A percentile compares a stretch with the other conserved stretches of the same genome.
Conservation (phyloP, 2,329 filamentous ascomycete species). For the Talaromyces islandicus region DNA sequence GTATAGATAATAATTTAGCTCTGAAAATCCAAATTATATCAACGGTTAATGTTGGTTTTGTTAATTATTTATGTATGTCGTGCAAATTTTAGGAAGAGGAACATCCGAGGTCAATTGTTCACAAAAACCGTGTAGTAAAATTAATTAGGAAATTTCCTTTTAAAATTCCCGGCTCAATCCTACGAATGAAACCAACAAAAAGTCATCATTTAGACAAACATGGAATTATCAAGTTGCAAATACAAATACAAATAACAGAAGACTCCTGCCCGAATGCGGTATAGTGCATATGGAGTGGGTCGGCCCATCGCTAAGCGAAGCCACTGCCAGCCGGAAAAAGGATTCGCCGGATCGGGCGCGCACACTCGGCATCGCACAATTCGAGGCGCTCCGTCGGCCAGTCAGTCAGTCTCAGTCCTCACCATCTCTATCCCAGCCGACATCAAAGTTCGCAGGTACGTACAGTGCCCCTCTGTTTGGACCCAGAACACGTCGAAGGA, state of each 20-base stretch:
- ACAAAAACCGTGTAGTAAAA: background rate
- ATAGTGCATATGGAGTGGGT: background rate
- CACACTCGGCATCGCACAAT: conserved; percentile 9
- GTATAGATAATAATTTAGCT: no score
- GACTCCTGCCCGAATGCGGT: background rate
- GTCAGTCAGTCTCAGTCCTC: conserved; percentile 1
- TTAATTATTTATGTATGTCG: no score
- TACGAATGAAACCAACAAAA: background rate
- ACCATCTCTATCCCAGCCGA: conserved; percentile 7
- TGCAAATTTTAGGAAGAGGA: background rate
- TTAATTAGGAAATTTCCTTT: no score
- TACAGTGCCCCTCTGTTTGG: background rate
- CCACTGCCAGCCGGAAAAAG: conserved; percentile 1
- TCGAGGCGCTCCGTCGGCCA: conserved; percentile 4
- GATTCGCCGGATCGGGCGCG: conserved; percentile 1
- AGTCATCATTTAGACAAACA: background rate
- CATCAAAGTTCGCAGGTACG: conserved; percentile 12
- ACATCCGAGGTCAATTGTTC: background rate
- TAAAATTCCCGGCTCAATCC: no score
- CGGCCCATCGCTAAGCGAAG: conserved; percentile 4
- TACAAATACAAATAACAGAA: no score
- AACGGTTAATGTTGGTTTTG: no score
- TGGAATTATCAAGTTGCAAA: background rate
- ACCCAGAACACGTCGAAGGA: background rate
- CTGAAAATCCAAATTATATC: no score